Conservation (phyloP, 1,284 basidiomycete species). For the Apiotrichum veenhuisii region DNA sequence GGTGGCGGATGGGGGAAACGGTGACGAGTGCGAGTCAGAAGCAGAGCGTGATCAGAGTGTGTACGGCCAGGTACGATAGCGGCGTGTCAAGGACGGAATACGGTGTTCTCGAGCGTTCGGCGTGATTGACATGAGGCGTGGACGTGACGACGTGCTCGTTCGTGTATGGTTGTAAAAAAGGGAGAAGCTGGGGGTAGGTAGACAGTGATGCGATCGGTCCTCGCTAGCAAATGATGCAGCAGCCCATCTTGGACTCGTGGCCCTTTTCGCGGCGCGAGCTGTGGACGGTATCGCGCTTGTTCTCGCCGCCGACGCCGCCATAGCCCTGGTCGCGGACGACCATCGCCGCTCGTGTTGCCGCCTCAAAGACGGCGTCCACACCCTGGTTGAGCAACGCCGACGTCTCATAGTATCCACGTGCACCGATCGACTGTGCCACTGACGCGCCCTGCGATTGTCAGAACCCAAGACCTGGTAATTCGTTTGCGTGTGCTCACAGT, state of each 20-base stretch:
- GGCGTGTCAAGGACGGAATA: too few species aligned
- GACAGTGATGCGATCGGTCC: neutral
- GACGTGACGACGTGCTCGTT: too few species aligned
- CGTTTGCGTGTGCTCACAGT: neutral
- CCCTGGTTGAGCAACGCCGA: conserved; percentile 86
- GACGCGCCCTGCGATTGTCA: conserved; percentile 58
- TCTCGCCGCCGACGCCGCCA: conserved; percentile 39
- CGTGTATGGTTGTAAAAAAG: neutral
- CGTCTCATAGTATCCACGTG: conserved; percentile 88
- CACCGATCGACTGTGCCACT: conserved; percentile 76
- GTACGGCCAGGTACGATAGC: too few species aligned
- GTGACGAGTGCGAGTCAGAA: too few species aligned
- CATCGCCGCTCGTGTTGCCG: conserved; percentile 89
- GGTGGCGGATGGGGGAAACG: neutral
- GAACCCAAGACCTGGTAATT: neutral
- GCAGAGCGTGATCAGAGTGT: too few species aligned
- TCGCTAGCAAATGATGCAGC: conserved; percentile 17
- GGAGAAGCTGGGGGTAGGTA: neutral
- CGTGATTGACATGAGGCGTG: too few species aligned
- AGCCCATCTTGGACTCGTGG: conserved; percentile 5
- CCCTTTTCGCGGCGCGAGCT: conserved; percentile 8
- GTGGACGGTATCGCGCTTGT: conserved; percentile 12
- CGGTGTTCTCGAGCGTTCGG: too few species aligned
- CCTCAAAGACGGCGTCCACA: conserved; percentile 92
- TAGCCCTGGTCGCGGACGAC: conserved; percentile 72